Evolutionary conservation across 2,329 filamentous ascomycete species (phyloP).

Genomic region (Sarocladium strictum): DNA sequence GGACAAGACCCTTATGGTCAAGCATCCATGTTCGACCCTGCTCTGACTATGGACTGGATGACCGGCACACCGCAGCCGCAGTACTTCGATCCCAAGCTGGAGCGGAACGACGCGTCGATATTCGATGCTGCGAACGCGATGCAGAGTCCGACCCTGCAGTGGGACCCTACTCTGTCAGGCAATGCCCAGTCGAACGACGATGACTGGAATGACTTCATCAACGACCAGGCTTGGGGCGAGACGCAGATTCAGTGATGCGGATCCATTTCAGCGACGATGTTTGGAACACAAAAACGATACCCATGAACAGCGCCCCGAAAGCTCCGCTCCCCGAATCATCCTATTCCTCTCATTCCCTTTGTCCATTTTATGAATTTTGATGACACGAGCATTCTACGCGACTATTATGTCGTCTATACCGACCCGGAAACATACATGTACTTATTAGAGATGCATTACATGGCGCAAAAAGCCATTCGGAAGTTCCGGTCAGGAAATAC

Average conservation of each 20-base stretch:
- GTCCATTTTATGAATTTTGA: constrained; percentile 4
- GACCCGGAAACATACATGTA: constrained; percentile 8
- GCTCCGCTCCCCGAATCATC: neutral
- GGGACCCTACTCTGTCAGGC: neutral
- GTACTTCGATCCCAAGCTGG: constrained; percentile 4
- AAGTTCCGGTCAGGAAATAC: constrained; percentile 8
- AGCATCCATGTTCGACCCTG: constrained; percentile 12
- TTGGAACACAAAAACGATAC: constrained; percentile 5
- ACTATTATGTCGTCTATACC: constrained; percentile 7
- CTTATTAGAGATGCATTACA: constrained; percentile 10
- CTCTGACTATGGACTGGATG: constrained; percentile 1
- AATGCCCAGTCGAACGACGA: constrained; percentile 18
- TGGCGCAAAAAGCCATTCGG: constrained; percentile 1
- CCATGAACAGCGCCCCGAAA: neutral
- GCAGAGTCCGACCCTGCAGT: constrained; percentile 3
- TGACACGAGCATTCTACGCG: neutral
- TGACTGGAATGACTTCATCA: constrained; percentile 25
- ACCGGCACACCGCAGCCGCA: neutral
- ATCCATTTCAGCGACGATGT: neutral
- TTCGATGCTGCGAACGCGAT: constrained; percentile 1
- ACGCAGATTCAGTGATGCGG: constrained; percentile 4
- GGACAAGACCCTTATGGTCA: constrained; percentile 13
- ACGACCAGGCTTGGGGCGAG: constrained; percentile 21
- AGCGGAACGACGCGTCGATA: neutral
- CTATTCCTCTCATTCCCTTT: neutral